phyloP scores from a whole-genome alignment of 306 rosid species.

The Trifolium pratense region DNA sequence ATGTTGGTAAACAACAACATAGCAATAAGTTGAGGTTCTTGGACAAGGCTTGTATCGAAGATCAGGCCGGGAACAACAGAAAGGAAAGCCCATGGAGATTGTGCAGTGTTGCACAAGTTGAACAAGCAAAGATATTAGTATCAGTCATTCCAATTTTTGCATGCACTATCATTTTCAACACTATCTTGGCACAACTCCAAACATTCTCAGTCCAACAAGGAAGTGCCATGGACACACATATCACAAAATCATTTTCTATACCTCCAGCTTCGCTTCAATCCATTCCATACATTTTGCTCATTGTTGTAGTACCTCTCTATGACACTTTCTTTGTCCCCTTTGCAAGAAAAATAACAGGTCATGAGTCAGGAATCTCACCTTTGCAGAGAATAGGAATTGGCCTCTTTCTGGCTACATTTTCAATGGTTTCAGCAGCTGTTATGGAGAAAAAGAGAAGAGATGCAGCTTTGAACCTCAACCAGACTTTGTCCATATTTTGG shows the following conservation, averaged over 20 bases:
- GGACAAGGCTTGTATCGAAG: constrained; percentile 84
- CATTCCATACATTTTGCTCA: constrained; percentile 88
- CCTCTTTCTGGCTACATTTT: constrained; percentile 81
- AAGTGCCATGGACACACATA: constrained; percentile 71
- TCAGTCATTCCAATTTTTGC: constrained; percentile 88
- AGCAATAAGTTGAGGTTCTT: constrained; percentile 78
- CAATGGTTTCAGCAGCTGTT: constrained; percentile 90
- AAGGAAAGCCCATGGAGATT: constrained; percentile 85
- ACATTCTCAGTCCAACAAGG: constrained; percentile 99
- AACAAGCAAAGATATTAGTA: constrained; percentile 75
- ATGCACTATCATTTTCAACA: constrained; percentile 97
- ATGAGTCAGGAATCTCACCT: constrained; percentile 85
- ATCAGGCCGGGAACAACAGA: constrained; percentile 48
- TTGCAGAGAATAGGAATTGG: constrained; percentile 80
- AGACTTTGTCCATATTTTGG: constrained; percentile 84
- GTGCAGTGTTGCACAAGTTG: constrained; percentile 73
- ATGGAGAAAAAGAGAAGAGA: constrained; percentile 84
- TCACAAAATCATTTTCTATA: constrained; percentile 66
- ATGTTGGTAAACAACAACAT: constrained; percentile 35
- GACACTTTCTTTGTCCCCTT: constrained; percentile 85
- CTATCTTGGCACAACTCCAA: constrained; percentile 95
- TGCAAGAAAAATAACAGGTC: constrained; percentile 75
- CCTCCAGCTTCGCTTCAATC: constrained; percentile 97
- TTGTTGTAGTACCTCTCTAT: constrained; percentile 77
- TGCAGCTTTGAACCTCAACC: constrained; percentile 48